Evolutionary conservation across 2,329 filamentous ascomycete species (phyloP), one percentile per base, ranked within the genome.

Genomic region (Beauveria caledonica): DNA sequence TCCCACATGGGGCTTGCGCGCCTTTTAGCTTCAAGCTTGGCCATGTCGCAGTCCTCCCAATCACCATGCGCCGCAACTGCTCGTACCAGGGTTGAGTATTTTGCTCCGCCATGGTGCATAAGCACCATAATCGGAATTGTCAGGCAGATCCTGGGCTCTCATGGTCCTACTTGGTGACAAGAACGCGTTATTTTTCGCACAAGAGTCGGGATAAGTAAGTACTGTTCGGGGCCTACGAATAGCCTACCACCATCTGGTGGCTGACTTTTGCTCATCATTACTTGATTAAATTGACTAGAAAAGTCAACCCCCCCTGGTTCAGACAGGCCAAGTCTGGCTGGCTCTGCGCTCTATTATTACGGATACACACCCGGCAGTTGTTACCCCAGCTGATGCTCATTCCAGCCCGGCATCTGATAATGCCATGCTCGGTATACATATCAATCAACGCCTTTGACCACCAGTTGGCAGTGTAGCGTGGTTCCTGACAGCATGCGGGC

Each of bases 91-190:
- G 45, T 25, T 25, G 17, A 25, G n/a, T 19, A 29, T 45, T 51
- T 23, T 56, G 19, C 59, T 56, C 59, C 59, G 59, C 52, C 39
- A 4, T 13, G 19, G 50, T 60, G 58, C 51, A 55, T 54, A 55
- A 60, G 55, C 58, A 44, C 51, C 51, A 55, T 54, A 55, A 60
- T 60, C 51, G 51, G 58, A 55, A 60, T 60, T 36, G 50, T 54
- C 39, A 39, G 50, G 58, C 44, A 45, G 39, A 60, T 60, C 44
- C 33, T 46, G 33, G 33, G 21, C 50, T 27, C 40, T 36, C 33
- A 29, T 10, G 40, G 27, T 23, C 53, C 11, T 42, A 19, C 9
- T 13, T 13, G 11, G 11, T 25, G 19, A 13, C 29, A 15, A 25
- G 7, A 53, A 9, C 42, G 51, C 36, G 33, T 19, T 42, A 53